Evolutionary conservation across 2,329 filamentous ascomycete genomes (phyloP).

Genomic region (Hysterium pulicare): DNA sequence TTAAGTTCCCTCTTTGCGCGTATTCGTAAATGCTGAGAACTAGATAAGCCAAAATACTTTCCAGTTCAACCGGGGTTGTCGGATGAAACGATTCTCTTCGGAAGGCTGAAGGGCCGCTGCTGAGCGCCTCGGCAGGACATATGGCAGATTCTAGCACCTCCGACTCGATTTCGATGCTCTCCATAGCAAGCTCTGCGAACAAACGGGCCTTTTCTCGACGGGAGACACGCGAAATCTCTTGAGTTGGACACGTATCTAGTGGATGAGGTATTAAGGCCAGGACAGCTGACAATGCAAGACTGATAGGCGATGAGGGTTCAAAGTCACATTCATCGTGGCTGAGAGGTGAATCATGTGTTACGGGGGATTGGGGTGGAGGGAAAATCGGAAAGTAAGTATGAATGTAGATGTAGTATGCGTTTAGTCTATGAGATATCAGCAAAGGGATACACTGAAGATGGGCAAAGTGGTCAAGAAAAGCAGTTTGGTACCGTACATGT

Average conservation of each 20-base stretch:
- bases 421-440: not conserved
- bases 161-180: conserved; percentile 49
- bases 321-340: conserved; percentile 25
- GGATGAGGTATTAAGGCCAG: conserved; percentile 48
- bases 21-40: conserved; percentile 54
- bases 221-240: conserved; percentile 42
- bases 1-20: conserved; percentile 51
- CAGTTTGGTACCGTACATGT: not conserved
- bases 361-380: not conserved
- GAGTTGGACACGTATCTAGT: conserved; percentile 35
- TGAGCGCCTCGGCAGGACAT: conserved; percentile 46
- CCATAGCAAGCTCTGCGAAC: conserved; percentile 47
- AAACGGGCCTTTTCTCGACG: conserved; percentile 50
- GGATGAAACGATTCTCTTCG: conserved; percentile 45
- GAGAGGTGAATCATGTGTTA: not conserved
- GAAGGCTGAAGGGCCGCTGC: conserved; percentile 31
- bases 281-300: conserved; percentile 49
- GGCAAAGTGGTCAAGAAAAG: not conserved
- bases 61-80: conserved; percentile 44
- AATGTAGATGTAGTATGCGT: conserved; percentile 6
- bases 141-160: conserved; percentile 46
- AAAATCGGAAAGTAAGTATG: conserved; percentile 5
- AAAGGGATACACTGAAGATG: not conserved
- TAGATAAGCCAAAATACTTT: conserved; percentile 48
- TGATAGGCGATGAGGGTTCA: conserved; percentile 44